phyloP scores from a whole-genome alignment of 164 flowering plant genomes.

The Piper betle region DNA sequence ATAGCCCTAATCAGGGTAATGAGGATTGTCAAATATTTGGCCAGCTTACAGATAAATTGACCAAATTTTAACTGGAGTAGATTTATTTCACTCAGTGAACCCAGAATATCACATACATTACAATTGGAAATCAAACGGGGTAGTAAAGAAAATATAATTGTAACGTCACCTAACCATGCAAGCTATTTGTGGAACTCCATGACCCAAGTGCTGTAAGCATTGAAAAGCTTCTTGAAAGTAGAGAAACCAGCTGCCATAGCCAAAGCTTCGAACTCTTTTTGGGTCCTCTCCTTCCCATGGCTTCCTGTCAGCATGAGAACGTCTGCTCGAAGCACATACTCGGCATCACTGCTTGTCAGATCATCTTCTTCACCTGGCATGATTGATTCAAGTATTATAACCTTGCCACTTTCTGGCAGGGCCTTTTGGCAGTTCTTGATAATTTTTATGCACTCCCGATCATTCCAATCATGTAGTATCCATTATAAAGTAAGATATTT shows the following conservation, averaged over 20 bases:
- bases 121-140: too few species aligned
- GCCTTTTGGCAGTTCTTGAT: constrained; percentile 18
- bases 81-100: too few species aligned
- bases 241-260: constrained; percentile 5
- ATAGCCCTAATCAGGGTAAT: too few species aligned
- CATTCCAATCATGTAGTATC: constrained; percentile 93
- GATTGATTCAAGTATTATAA: constrained; percentile 23
- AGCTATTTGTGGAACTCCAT: constrained; percentile 5
- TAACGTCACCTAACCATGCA: too few species aligned
- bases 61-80: too few species aligned
- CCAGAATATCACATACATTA: too few species aligned
- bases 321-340: neutral
- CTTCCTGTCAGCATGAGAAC: constrained; percentile 2
- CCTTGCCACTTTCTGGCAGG: constrained; percentile 57
- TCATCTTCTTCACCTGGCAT: constrained; percentile 1
- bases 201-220: constrained; percentile 4
- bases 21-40: too few species aligned
- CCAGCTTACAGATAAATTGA: too few species aligned
- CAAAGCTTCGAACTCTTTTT: constrained; percentile 51
- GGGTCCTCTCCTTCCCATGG: constrained; percentile 47
- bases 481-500: constrained; percentile 26
- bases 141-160: too few species aligned
- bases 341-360: neutral
- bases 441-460: constrained; percentile 48
- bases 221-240: neutral